These are phyloP conservation scores for Phytophthora foliorum DNA, from an alignment of 352 stramenopile species.

Conservation along the genomic window DNA sequence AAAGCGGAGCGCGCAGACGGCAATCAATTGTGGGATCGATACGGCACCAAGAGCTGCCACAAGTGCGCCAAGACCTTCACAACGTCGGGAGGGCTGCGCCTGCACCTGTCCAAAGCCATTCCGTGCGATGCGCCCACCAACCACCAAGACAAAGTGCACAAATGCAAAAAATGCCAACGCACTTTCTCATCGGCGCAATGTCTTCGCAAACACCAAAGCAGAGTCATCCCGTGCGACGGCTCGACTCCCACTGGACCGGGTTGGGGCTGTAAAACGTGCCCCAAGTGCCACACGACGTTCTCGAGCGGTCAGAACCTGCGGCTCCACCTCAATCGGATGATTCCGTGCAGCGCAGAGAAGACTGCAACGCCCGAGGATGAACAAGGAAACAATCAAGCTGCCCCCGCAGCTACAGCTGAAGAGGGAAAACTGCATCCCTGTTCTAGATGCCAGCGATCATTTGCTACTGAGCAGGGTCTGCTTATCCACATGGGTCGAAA, in stretches of 20 bases:
- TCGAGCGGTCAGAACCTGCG: conserved; percentile 10
- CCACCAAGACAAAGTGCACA: background rate
- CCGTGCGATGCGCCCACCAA: conserved; percentile 7
- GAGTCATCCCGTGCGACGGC: conserved; percentile 9
- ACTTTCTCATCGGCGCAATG: background rate
- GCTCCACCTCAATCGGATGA: conserved; percentile 14
- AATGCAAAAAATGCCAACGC: conserved; percentile 15
- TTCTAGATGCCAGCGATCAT: background rate
- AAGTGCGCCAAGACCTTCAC: conserved; percentile 13
- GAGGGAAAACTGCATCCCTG: background rate
- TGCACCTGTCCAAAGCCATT: conserved; percentile 1
- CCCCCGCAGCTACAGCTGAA: background rate
- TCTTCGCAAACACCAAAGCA: conserved; percentile 3
- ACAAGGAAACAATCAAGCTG: background rate
- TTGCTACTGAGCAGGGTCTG: conserved; percentile 7
- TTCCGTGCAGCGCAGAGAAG: conserved; percentile 8
- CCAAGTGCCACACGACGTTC: conserved; percentile 28
- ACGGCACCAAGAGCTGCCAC: conserved; percentile 5
- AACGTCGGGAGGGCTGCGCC: background rate
- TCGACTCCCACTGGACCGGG: background rate
- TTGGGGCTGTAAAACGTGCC: conserved; percentile 16
- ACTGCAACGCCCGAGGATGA: background rate
- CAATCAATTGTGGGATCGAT: background rate
- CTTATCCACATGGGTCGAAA: conserved; percentile 9
- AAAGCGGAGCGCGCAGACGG: background rate